Conservation (phyloP, 2,329 filamentous ascomycete species). For the Ustilaginoidea virens region DNA sequence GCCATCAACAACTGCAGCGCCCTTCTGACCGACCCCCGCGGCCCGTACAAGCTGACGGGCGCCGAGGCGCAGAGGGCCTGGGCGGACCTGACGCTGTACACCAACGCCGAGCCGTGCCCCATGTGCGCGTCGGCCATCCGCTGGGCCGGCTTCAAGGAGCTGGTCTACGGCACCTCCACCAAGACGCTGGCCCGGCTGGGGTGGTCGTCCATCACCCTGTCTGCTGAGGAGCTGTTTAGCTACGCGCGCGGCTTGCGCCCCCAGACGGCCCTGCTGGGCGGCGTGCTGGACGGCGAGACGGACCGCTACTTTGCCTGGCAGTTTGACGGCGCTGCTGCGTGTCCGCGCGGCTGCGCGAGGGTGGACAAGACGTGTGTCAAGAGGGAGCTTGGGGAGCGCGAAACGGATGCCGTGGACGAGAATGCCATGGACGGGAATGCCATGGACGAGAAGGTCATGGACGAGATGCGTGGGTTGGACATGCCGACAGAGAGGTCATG, state of each 20-base stretch:
- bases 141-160: conserved; percentile 39
- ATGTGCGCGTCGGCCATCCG: conserved; percentile 43
- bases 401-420: neutral
- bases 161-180: conserved; percentile 37
- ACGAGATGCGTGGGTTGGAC: no score
- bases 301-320: conserved; percentile 39
- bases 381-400: neutral
- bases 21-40: conserved; percentile 28
- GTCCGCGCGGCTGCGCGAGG: conserved; percentile 4
- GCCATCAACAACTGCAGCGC: conserved; percentile 37
- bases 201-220: conserved; percentile 18
- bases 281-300: conserved; percentile 35
- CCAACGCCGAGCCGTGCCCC: conserved; percentile 40
- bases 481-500: no score
- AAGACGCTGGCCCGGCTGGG: conserved; percentile 27
- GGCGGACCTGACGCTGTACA: conserved; percentile 33
- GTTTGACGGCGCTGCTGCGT: conserved; percentile 17
- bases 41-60: conserved; percentile 26
- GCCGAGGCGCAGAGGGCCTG: conserved; percentile 28
- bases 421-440: neutral
- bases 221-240: conserved; percentile 31
- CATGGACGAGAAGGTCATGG: neutral
- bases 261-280: conserved; percentile 26
- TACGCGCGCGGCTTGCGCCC: conserved; percentile 18
- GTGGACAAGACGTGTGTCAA: neutral